Evolutionary conservation across 257 asterid genomes (phyloP), one percentile per base, ranked within the genome.

Genomic region (Solanum chmielewskii): DNA sequence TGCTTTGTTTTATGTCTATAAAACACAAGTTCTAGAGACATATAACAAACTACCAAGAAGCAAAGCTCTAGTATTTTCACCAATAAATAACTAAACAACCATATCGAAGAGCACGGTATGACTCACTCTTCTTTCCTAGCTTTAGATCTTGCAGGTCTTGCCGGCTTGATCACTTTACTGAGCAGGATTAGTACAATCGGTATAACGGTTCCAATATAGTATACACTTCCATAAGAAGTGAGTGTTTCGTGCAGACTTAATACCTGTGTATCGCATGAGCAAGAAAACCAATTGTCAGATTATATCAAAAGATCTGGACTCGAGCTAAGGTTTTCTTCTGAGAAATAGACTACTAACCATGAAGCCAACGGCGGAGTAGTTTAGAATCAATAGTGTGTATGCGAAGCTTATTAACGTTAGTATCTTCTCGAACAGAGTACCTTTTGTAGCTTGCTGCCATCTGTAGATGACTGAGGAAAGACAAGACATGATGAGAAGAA

Each of bases 291-390:
- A 70, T 25, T 35, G 29, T 49, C 44, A 44, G 59, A 27, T 4
- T 45, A 78, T 68, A 69, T 52, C 68, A 21, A 10, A 27, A n/a
- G 0, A 2, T 25, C 45, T 44, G 62, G 27, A 18, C 25, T 78
- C 13, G 41, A 78, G 41, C n/a, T 47, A 27, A 80, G 66, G 56
- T 42, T 41, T 31, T 31, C 20, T 27, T 42, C 10, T 15, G 62
- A 23, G 25, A 84, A 42, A 41, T 56, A 69, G 47, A 71, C 15
- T 56, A 86, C 94, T 90, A 85, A 95, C 98, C 98, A 94, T 86
- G 94, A 97, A 97, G 88, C 99, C 98, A 35, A 97, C 92, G 52
- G 92, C 83, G 4, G 99, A 97, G 92, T 95, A 95, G 93, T 95
- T 97, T 60, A 97, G 93, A 85, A 92, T 92, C 85, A 97, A 90